Conservation (phyloP, 2,329 filamentous ascomycete genomes). For the Mycosphaerella sp. region DNA sequence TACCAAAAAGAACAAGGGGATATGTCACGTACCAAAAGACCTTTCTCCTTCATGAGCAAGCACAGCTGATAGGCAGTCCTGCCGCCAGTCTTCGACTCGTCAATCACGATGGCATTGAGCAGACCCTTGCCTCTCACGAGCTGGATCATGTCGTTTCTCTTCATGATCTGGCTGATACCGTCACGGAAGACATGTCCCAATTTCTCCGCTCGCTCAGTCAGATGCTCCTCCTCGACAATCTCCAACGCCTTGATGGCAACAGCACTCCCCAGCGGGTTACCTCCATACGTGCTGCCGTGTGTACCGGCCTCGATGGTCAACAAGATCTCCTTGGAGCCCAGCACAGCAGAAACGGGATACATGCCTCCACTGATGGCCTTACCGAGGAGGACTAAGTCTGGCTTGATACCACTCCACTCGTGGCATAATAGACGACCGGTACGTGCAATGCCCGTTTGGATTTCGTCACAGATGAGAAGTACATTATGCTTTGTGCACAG, state of each 20-base stretch:
- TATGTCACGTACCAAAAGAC: slow-evolving; percentile 62
- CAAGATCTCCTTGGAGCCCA: slow-evolving; percentile 87
- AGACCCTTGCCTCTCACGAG: slow-evolving; percentile 85
- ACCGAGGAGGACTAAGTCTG: slow-evolving; percentile 87
- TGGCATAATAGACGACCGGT: slow-evolving; percentile 91
- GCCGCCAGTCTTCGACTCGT: slow-evolving; percentile 77
- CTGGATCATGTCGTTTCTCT: slow-evolving; percentile 65
- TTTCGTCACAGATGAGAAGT: slow-evolving; percentile 94
- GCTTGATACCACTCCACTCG: slow-evolving; percentile 92
- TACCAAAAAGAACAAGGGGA: slow-evolving; percentile 29
- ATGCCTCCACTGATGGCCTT: slow-evolving; percentile 98
- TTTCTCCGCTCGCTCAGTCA: slow-evolving; percentile 74
- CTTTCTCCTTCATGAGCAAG: slow-evolving; percentile 91
- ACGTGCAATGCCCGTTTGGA: slow-evolving; percentile 93
- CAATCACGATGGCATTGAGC: slow-evolving; percentile 92
- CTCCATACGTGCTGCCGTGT: slow-evolving; percentile 96
- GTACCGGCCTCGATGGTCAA: slow-evolving; percentile 92
- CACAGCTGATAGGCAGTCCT: slow-evolving; percentile 95
- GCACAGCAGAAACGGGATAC: slow-evolving; percentile 95
- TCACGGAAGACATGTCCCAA: slow-evolving; percentile 79
- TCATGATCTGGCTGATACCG: slow-evolving; percentile 63
- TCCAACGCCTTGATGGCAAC: slow-evolving; percentile 93
- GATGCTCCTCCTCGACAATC: slow-evolving; percentile 83
- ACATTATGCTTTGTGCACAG: slow-evolving; percentile 95
- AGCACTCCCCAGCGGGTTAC: slow-evolving; percentile 90